Percentiles rank a stretch among this genome's conserved stretches.
These are phyloP conservation scores for Linnemannia schmuckeri DNA, from an alignment of 192 early-diverging fungal species.

Conservation along the genomic window DNA sequence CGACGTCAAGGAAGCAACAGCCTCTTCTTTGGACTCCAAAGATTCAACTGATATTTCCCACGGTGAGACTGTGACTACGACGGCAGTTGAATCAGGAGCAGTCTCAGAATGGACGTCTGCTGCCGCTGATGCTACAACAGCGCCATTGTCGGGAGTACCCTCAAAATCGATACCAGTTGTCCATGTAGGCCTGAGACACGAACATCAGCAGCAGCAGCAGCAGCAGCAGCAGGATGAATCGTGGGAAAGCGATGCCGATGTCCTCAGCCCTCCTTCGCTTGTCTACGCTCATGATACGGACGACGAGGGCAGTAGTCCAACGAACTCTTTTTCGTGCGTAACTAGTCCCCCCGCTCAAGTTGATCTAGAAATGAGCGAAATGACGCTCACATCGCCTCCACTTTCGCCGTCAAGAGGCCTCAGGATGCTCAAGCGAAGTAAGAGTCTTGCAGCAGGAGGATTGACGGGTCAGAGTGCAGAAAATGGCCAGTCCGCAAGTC, in stretches of 20 bases:
- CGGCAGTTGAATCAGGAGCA: not conserved
- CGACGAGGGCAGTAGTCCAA: not conserved
- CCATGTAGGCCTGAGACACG: not conserved
- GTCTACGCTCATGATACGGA: slow-evolving; percentile 3
- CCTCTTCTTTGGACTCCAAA: not conserved
- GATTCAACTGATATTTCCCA: not conserved
- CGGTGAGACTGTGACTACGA: not conserved
- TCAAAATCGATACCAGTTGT: not conserved
- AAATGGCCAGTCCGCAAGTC: not conserved
- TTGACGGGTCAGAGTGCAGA: not conserved
- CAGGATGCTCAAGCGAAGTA: slow-evolving; percentile 5
- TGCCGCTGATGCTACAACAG: not conserved
- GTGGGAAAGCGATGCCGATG: slow-evolving; percentile 19
- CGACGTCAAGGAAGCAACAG: not conserved
- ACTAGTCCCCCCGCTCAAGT: not conserved
- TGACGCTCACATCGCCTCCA: slow-evolving; percentile 9
- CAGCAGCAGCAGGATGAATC: not conserved
- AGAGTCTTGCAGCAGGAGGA: slow-evolving; percentile 1
- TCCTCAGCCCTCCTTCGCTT: slow-evolving; percentile 29
- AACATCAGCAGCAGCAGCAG: not conserved
- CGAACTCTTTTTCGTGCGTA: not conserved
- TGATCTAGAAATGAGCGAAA: slow-evolving; percentile 6
- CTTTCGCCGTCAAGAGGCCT: slow-evolving; percentile 1
- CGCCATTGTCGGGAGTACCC: not conserved
- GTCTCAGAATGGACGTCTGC: not conserved